Evolutionary conservation across 2,329 filamentous ascomycete species (phyloP), one percentile per base, ranked within the genome.

Genomic region (Aspergillus costaricaensis): DNA sequence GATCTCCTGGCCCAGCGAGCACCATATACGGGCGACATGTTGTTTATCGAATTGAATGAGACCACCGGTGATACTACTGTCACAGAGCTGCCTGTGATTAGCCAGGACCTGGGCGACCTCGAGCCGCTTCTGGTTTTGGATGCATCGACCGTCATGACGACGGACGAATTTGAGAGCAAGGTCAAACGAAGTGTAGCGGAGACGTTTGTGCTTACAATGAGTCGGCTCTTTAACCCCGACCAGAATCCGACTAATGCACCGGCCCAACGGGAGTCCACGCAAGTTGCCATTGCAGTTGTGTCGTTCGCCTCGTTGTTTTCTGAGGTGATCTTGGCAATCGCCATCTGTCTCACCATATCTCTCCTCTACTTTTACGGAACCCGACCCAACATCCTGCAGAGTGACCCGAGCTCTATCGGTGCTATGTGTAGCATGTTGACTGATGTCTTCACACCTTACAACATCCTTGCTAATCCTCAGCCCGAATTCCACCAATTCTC

Each of bases 401-500:
- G 70, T 32, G 72, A 74, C 30, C 73, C 73, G 0, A 69, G 71
- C 6, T 74, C 73, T 6, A 73, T 75, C 30, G 70, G 70, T 15
- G 70, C 72, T 47, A 74, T 74, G 71, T 76, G 72, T 43, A 74
- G 72, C 62, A 72, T 75, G 49, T 62, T 70, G 2, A 69, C 71
- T 2, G 71, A 75, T 48, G 53, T 75, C 0, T 70, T 75, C 21
- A 67, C 68, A 23, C 64, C 68, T 2, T 61, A 62, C 25, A 74
- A 73, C 48, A 59, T 75, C 14, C 64, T 75, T 2, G 64, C 65
- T 7, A 56, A 72, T 48, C 66, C 71, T 3, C 62, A 65, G 2
- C 62, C 55, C 15, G 73, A 73, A 3, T 68, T 73, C 10, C 72
- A 75, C 59, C 70, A 74, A 52, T 74, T 70, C 30, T 75, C 73